A percentile compares a stretch with the other conserved stretches of the same genome.
Evolutionary conservation across 192 early-diverging fungal species (phyloP).

Genomic region (Coemansia sp.): DNA sequence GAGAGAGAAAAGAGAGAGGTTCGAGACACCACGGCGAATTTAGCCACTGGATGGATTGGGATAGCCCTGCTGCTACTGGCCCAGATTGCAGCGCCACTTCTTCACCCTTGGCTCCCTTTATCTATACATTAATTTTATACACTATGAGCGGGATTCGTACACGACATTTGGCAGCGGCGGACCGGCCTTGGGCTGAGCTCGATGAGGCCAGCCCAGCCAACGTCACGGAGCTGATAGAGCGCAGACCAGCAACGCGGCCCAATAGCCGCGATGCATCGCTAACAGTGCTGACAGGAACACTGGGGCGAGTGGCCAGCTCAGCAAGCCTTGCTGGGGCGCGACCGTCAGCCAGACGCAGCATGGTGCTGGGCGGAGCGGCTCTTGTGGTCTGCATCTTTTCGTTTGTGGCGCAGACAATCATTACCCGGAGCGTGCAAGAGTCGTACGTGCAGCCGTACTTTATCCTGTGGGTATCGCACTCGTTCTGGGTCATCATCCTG

Average conservation of each 20-base stretch:
- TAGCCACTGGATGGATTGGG: not conserved
- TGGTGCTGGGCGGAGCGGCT: slow-evolving; percentile 39
- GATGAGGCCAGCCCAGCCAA: not conserved
- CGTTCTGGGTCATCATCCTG: slow-evolving; percentile 48
- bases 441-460: slow-evolving; percentile 57
- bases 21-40: not conserved
- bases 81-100: not conserved
- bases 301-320: not conserved
- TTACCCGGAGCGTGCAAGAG: slow-evolving; percentile 54
- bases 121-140: not conserved
- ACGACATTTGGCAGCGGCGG: not conserved
- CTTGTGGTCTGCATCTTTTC: slow-evolving; percentile 48
- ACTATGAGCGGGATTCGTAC: slow-evolving; percentile 1
- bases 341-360: slow-evolving; percentile 44
- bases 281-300: not conserved
- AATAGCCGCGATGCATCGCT: slow-evolving; percentile 5
- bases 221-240: slow-evolving; percentile 1
- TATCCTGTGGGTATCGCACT: slow-evolving; percentile 60
- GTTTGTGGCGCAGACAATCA: slow-evolving; percentile 43
- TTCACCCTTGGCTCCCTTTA: not conserved
- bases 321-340: not conserved
- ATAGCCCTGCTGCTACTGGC: not conserved
- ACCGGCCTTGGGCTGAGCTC: not conserved
- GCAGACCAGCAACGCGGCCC: not conserved
- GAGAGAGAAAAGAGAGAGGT: not conserved